Base-by-base conservation (phyloP, 257 asterid species). In the Osmanthus fragrans region DNA sequence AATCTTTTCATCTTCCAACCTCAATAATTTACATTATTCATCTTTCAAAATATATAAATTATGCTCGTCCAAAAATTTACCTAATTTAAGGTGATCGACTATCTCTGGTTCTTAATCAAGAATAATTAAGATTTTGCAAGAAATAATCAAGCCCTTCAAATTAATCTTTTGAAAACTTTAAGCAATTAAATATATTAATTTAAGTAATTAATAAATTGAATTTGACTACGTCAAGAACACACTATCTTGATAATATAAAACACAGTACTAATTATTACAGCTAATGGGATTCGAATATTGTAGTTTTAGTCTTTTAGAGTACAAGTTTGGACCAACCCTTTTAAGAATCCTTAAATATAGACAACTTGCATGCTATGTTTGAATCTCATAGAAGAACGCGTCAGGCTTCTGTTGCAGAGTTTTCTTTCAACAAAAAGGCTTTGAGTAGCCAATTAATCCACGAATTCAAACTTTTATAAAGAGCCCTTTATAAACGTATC, bases 361-460 rank as follows among this genome's bases (percentile, higher is more conserved):
- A 82, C 88, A 85, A 84, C 88, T 85, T 82, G 86, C 84, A 82
- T 21, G 85, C 85, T 81, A 39, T 76, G 83, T 72, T 68, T 39
- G 79, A 75, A 79, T 80, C 81, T 79, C 76, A 73, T 40, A 73
- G 3, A 70, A 76, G 80, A 47, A 16, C 2, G 12, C 42, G 67
- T 71, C 13, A 70, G 18, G 68, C 25, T 74, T 74, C 75, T 23
- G 39, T 40, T 72, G 13, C 8, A 39, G 45, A 39, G 1, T 47
- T 30, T 27, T 27, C 39, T 54, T 72, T 45, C 23, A 30, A 37
- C 11, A 81, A n/a, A 64, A 33, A 19, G 60, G 67, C 45, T 39
- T 0, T 71, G 23, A n/a, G 74, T 71, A 67, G 71, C 74, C 73
- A 70, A 39, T 69, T 72, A 64, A 73, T 82, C 29, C 3, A 78